These are phyloP conservation scores for Calonectria henricotiae DNA, from an alignment of 2,329 filamentous ascomycete species.

Conservation along the genomic window DNA sequence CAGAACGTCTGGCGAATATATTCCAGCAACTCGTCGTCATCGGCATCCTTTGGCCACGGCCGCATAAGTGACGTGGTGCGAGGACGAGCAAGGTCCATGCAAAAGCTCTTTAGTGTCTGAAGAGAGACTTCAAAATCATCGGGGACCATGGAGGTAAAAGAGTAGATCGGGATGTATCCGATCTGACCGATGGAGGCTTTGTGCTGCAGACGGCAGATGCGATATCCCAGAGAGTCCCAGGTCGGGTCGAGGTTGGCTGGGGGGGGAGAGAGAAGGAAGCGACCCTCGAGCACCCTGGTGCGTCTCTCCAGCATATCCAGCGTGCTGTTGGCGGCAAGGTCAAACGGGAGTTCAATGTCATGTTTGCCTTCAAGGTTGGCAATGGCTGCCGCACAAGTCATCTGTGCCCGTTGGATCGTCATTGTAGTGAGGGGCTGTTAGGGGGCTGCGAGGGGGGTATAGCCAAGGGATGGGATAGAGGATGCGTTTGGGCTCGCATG, in stretches of 20 bases:
- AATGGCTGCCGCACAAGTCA: constrained; percentile 14
- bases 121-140: constrained; percentile 4
- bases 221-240: constrained; percentile 13
- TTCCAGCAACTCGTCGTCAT: constrained; percentile 18
- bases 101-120: constrained; percentile 5
- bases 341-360: background rate
- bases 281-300: background rate
- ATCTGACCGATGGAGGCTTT: background rate
- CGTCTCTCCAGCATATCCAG: background rate
- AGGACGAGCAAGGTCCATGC: constrained; percentile 6
- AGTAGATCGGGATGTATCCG: background rate
- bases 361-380: constrained; percentile 22
- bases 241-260: constrained; percentile 9
- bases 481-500: background rate
- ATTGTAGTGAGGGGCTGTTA: background rate
- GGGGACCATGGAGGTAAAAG: background rate
- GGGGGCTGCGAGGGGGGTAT: too few relatives aligned
- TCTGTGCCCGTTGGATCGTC: constrained; percentile 10
- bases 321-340: background rate
- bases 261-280: background rate
- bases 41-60: background rate
- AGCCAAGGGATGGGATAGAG: background rate
- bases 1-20: background rate
- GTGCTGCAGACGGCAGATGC: constrained; percentile 23
- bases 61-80: background rate